phyloP scores from a whole-genome alignment of 2,329 filamentous ascomycete species.

The Neofusicoccum sp. region DNA sequence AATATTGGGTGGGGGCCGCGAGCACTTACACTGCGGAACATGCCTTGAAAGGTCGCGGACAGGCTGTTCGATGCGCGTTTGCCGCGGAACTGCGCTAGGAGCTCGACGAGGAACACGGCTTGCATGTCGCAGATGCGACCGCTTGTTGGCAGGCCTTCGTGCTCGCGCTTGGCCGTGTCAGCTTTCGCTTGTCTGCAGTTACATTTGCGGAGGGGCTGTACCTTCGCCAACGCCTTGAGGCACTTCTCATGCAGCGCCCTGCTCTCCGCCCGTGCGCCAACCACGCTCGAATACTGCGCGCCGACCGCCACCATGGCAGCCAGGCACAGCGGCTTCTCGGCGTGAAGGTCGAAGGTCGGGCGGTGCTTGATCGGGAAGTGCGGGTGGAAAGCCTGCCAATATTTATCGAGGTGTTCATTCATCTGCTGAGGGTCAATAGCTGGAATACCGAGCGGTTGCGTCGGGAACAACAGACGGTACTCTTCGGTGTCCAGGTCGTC shows the following conservation, averaged over 20 bases:
- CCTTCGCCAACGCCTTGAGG: slow-evolving; percentile 40
- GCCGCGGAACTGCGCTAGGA: slow-evolving; percentile 42
- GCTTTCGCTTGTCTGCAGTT: neutral
- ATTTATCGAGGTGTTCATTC: slow-evolving; percentile 44
- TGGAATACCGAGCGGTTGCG: slow-evolving; percentile 34
- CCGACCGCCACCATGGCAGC: slow-evolving; percentile 47
- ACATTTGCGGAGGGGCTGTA: neutral
- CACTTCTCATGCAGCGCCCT: slow-evolving; percentile 42
- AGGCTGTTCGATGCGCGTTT: slow-evolving; percentile 37
- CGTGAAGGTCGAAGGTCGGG: slow-evolving; percentile 37
- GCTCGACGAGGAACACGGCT: slow-evolving; percentile 44
- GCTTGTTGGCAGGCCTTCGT: slow-evolving; percentile 17
- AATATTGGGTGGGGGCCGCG: slow-evolving; percentile 15
- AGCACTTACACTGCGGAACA: slow-evolving; percentile 35
- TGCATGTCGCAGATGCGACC: slow-evolving; percentile 43
- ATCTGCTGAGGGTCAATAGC: slow-evolving; percentile 23
- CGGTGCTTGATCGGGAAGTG: slow-evolving; percentile 45
- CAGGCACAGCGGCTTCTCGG: slow-evolving; percentile 42
- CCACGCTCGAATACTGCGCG: slow-evolving; percentile 38
- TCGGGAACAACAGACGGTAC: slow-evolving; percentile 33
- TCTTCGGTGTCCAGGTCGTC: slow-evolving; percentile 38
- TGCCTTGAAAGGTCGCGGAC: slow-evolving; percentile 37
- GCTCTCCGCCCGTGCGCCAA: slow-evolving; percentile 35
- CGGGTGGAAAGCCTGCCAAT: slow-evolving; percentile 47
- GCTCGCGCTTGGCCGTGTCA: slow-evolving; percentile 19